Evolutionary conservation across 139 green algal species (phyloP).

Genomic region (Micractinium sp.): DNA sequence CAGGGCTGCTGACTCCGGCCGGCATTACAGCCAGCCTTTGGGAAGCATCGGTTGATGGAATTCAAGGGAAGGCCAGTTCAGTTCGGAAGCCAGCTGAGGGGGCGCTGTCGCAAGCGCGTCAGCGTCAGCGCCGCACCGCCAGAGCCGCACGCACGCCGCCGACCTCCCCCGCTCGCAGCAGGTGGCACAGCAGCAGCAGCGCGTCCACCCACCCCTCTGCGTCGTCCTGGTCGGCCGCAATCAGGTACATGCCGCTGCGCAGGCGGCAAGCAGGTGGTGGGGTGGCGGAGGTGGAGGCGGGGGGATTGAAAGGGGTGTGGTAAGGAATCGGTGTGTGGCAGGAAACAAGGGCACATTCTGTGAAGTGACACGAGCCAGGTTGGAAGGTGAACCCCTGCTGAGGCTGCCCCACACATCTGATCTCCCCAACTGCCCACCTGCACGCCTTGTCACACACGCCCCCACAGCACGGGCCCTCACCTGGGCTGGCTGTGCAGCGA

Average conservation of each 20-base stretch:
- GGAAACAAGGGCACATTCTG: background rate
- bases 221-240: conserved; percentile 66
- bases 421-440: conserved; percentile 17
- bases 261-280: background rate
- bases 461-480: background rate
- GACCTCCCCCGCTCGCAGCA: background rate
- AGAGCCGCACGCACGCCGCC: conserved; percentile 8
- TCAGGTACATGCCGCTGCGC: conserved; percentile 65
- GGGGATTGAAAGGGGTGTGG: background rate
- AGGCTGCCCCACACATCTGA: no score
- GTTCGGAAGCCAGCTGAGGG: no score
- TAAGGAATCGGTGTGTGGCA: background rate
- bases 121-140: conserved; percentile 1
- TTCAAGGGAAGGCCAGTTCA: no score
- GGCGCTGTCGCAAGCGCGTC: background rate
- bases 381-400: no score
- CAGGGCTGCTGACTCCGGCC: background rate
- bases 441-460: background rate
- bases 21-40: no score
- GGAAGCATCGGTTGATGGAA: no score
- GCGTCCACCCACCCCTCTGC: conserved; percentile 67
- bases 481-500: conserved; percentile 32
- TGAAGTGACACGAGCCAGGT: no score
- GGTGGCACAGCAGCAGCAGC: conserved; percentile 15
- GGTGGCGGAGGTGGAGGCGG: background rate